phyloP scores from a whole-genome alignment of 139 green algal species.

The Coelastrella sp. region DNA sequence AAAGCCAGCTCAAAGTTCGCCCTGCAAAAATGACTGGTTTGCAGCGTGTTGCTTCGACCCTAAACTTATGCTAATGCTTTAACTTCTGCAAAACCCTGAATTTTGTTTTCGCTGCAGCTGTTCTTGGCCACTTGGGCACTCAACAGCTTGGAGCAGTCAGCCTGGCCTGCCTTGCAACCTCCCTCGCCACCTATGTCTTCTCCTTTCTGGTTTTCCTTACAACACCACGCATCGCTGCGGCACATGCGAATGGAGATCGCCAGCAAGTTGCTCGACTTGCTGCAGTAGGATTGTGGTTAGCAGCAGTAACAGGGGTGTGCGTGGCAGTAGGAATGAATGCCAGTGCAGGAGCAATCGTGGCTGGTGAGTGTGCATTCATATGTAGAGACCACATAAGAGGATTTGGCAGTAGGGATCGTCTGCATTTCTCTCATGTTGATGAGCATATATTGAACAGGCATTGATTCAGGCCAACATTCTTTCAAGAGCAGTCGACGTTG shows the following conservation, averaged over 20 bases:
- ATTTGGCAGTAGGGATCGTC: no score
- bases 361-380: conserved; percentile 8
- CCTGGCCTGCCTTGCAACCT: conserved; percentile 64
- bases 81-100: no score
- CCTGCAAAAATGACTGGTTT: no score
- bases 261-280: conserved; percentile 52
- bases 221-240: conserved; percentile 68
- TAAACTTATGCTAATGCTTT: no score
- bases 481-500: no score
- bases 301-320: not conserved
- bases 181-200: conserved; percentile 72
- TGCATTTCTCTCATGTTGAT: no score
- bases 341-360: conserved; percentile 44
- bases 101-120: conserved; percentile 57
- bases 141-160: conserved; percentile 70
- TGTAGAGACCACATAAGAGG: not conserved
- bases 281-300: conserved; percentile 63
- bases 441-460: no score
- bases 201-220: conserved; percentile 76
- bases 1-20: no score
- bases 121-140: conserved; percentile 71
- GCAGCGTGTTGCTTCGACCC: no score
- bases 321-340: conserved; percentile 40
- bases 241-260: conserved; percentile 54
- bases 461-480: no score